Conservation (phyloP, 768 basidiomycete species). For the Russula earlei region DNA sequence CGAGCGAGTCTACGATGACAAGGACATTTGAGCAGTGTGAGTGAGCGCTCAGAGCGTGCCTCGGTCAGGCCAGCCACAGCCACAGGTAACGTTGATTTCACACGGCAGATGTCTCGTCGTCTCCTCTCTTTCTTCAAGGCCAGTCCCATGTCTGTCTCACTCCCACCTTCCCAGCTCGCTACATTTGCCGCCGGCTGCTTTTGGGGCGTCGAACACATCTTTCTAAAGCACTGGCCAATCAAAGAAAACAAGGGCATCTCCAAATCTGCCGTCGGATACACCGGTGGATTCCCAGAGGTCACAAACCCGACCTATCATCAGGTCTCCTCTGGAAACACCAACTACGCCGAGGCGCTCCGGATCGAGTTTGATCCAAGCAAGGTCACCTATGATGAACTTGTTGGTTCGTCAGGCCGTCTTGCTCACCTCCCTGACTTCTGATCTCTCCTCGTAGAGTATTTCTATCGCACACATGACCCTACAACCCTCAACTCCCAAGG, state of each 20-base stretch:
- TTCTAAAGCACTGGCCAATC: conserved; percentile 68
- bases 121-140: conserved; percentile 5
- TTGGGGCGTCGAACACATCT: conserved; percentile 84
- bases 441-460: conserved; percentile 60
- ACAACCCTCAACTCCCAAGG: conserved; percentile 79
- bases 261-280: conserved; percentile 71
- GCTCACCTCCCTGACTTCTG: not conserved
- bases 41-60: too few species aligned
- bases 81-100: too few species aligned
- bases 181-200: conserved; percentile 63
- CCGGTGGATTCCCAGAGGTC: conserved; percentile 51
- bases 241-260: conserved; percentile 64
- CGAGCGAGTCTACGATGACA: too few species aligned
- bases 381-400: conserved; percentile 77
- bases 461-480: conserved; percentile 91
- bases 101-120: conserved; percentile 10
- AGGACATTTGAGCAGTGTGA: not conserved
- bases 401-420: conserved; percentile 45
- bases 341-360: conserved; percentile 81
- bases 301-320: conserved; percentile 55
- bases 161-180: conserved; percentile 29
- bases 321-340: conserved; percentile 75
- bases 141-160: conserved; percentile 10
- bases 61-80: too few species aligned
- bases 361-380: conserved; percentile 78